Conservation (phyloP, 208 protist genomes). For the Entamoeba invadens region DNA sequence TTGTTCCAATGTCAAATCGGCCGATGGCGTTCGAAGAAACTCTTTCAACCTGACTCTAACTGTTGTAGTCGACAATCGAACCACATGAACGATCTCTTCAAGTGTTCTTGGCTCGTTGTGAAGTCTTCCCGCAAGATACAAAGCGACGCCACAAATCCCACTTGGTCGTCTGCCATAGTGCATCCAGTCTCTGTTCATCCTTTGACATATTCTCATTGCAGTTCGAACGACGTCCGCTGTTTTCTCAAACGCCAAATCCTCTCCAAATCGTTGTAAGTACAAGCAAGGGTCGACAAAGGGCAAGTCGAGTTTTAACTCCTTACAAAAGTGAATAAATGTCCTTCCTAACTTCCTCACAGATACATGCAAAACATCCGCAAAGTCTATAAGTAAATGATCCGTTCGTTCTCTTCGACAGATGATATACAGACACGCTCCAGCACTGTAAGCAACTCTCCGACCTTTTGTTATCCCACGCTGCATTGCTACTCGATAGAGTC, state of each 20-base stretch:
- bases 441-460: constrained; percentile 38
- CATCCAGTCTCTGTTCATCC: constrained; percentile 19
- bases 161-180: constrained; percentile 8
- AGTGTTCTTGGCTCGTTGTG: constrained; percentile 1
- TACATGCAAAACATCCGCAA: constrained; percentile 46
- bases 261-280: constrained; percentile 57
- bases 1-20: background rate
- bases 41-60: background rate
- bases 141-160: constrained; percentile 16
- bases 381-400: constrained; percentile 55
- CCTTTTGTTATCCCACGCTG: constrained; percentile 18
- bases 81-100: constrained; percentile 12
- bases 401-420: constrained; percentile 52
- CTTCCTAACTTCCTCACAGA: constrained; percentile 49
- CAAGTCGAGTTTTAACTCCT: constrained; percentile 37
- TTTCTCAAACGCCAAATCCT: constrained; percentile 53
- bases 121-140: constrained; percentile 3
- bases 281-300: constrained; percentile 49
- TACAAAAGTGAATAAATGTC: constrained; percentile 47
- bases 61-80: background rate
- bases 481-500: background rate
- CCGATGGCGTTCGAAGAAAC: background rate
- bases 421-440: constrained; percentile 58
- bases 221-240: background rate
- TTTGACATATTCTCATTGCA: background rate